A percentile compares a stretch with the other conserved stretches of the same genome.
Conservation (phyloP, 345 rosid genomes). For the Brassica carinata region DNA sequence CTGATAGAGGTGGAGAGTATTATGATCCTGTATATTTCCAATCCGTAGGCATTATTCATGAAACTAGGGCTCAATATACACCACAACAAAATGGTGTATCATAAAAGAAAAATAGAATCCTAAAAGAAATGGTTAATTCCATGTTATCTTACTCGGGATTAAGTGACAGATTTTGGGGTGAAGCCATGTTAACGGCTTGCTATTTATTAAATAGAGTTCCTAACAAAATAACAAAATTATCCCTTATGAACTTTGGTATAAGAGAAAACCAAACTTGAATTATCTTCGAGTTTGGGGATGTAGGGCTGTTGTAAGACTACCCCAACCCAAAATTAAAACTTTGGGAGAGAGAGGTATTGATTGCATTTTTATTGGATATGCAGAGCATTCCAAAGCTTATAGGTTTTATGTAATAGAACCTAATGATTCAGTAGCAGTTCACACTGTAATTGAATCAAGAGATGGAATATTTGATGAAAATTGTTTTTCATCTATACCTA, state of each 20-base stretch:
- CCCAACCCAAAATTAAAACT: constrained; percentile 7
- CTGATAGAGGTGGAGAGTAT: too few relatives aligned
- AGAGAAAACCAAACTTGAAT: too few relatives aligned
- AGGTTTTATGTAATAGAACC: constrained; percentile 6
- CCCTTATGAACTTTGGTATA: too few relatives aligned
- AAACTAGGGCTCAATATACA: not conserved
- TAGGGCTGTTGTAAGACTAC: not conserved
- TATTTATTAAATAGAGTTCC: too few relatives aligned
- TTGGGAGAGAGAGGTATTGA: not conserved
- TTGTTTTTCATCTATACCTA: not conserved
- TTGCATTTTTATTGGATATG: constrained; percentile 19
- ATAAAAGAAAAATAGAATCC: not conserved
- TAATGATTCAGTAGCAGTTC: constrained; percentile 8
- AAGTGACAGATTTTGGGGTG: constrained; percentile 6
- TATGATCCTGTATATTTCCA: not conserved
- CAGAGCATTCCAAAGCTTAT: not conserved
- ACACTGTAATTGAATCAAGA: constrained; percentile 6
- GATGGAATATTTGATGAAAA: constrained; percentile 16
- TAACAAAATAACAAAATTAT: too few relatives aligned
- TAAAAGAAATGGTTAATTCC: constrained; percentile 12
- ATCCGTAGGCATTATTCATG: not conserved
- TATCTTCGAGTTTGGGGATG: not conserved
- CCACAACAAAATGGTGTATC: not conserved
- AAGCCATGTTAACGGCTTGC: constrained; percentile 1
- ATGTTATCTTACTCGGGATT: not conserved